Base-by-base conservation (phyloP, 805 yeast genomes). In the Candida nemodendra region DNA sequence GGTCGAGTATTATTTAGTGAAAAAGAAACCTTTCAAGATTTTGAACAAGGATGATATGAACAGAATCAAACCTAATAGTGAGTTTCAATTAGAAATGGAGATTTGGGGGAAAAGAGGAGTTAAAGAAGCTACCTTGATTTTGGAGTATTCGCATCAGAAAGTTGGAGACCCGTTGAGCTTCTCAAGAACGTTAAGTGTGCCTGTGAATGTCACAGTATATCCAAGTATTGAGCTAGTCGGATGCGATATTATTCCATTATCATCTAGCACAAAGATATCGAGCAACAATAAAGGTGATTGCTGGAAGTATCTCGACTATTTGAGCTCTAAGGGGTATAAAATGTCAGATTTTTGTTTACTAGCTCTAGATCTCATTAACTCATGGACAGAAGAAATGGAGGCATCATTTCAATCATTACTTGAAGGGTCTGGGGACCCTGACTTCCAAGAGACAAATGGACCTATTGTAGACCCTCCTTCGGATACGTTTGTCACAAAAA, bases 311-410 rank as follows among this genome's bases (percentile, higher is more conserved):
- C 44, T 68, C 26, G 38, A 51, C 11, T 51, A 53, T 27, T 53
- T 71, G 46, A 47, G 58, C 6, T 38, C 34, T 5, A 41, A 58
- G 24, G 61, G 60, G 5, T 57, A 65, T 15, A 62, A 61, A 6
- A 57, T 71, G 34, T 63, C 75, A 3, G 79, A 78, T 33, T 86
- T 72, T 57, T 80, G 83, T 45, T 61, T 84, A 32, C 63, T 84
- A 37, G 69, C 87, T 1, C 53, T 91, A 11, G 98, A 93, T 56
- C 61, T 93, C 40, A 73, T 88, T 47, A 91, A 93, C 57, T 71
- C 84, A 2, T 90, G 96, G 93, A 70, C 74, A 5, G 81, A 80
- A 33, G 72, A 73, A 19, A 59, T 77, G 41, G 48, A 54, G 7
- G 53, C 69, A 4, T 48, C 44, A 3, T 47, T 65, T 32, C 55